Base-by-base conservation (phyloP, 495 filamentous ascomycete species). In the Astrothelium subdiscretum region DNA sequence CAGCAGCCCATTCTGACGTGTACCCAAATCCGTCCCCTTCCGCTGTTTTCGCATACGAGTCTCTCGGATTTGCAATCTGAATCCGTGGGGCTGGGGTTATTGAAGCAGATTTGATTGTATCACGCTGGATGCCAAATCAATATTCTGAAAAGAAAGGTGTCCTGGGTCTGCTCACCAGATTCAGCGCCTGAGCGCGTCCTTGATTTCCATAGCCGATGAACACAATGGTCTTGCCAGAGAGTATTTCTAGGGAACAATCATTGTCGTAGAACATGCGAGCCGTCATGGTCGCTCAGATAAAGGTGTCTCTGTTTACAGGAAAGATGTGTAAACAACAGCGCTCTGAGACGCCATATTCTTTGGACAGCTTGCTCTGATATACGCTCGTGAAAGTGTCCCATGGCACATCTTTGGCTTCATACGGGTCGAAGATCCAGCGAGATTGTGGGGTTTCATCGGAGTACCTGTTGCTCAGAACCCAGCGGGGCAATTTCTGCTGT, bases 131-230 rank as follows among this genome's bases (percentile, higher is more conserved):
- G 24, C 43, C 15, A 22, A 38, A 13, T 35, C 13, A 35, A 24
- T 10, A 20, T 10, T 43, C n/a, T 13, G n/a, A 24, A 29, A 29
- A 43, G 54, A 20, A 32, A 32, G 6, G 3, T 60, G 3, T 58
- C 11, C n/a, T n/a, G 2, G 24, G 20, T 22, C 13, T 20, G n/a
- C 43, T 29, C 29, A 57, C 44, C 11, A 66, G 32, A 38, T 66
- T 66, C 35, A 64, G 31, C 11, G 64, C 64, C 60, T 66, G 64
- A 3, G 64, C 64, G 15, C 64, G 18, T 18, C 64, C 64, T 60
- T 66, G 61, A 38, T 66, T 66, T 40, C 64, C 64, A 54, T 66
- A 66, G 8, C 64, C 64, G 31, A 66, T 60, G 62, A 66, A 66
- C 3, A 63, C 54, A 52, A 64, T 60, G 10, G 54, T 66, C 32